phyloP scores from a whole-genome alignment of 164 flowering plant genomes.

The Dillenia turbinata region DNA sequence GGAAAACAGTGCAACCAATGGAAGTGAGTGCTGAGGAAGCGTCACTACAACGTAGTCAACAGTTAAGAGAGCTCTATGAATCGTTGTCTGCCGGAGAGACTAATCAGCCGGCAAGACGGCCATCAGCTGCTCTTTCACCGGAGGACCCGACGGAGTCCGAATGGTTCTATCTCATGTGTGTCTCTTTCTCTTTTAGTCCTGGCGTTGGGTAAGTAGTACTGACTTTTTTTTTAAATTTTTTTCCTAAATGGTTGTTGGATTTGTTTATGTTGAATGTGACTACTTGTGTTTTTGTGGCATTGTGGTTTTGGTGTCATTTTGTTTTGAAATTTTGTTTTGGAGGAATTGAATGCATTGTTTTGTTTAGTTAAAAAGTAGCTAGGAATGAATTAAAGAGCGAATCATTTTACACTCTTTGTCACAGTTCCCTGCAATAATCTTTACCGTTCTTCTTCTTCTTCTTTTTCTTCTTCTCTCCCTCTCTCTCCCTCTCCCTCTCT shows the following conservation, averaged over 20 bases:
- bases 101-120: constrained; percentile 63
- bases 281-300: too few relatives aligned
- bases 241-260: background rate
- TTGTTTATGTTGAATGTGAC: background rate
- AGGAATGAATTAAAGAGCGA: too few relatives aligned
- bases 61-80: constrained; percentile 83
- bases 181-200: constrained; percentile 87
- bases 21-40: constrained; percentile 89
- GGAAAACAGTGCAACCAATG: constrained; percentile 91
- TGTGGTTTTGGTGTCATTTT: too few relatives aligned
- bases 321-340: constrained; percentile 5
- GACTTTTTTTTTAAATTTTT: background rate
- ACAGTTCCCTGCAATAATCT: too few relatives aligned
- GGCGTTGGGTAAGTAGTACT: constrained; percentile 61
- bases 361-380: too few relatives aligned
- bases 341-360: too few relatives aligned
- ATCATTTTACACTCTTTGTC: too few relatives aligned
- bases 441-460: background rate
- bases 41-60: constrained; percentile 80
- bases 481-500: constrained; percentile 7
- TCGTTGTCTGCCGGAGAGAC: constrained; percentile 72
- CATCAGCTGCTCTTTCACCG: constrained; percentile 81
- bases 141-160: constrained; percentile 96
- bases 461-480: constrained; percentile 5
- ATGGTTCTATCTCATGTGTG: constrained; percentile 98